Base-by-base conservation (phyloP, 768 basidiomycete species). In the Panaeolus papilionaceus region DNA sequence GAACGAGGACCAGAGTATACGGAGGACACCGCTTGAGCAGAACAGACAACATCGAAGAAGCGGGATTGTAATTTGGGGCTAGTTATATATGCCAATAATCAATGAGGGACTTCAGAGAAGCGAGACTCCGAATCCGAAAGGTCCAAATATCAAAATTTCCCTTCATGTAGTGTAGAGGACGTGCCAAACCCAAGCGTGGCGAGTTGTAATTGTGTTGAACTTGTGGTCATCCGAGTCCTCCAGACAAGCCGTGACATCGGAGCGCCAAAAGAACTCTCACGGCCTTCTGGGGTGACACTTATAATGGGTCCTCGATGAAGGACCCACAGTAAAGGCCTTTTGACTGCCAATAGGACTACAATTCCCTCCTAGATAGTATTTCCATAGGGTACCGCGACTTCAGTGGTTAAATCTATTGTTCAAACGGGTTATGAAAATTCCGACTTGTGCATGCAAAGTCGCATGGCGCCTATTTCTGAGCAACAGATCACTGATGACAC, bases 261-360 rank as follows among this genome's bases (percentile, higher is more conserved):
- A 58, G 54, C 54, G 54, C 54, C 54, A 58, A 58, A 58, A 28
- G 12, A 12, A 7, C 54, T 58, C 47, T 49, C 47, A 49, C 47
- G 47, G 20, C 6, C 47, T 49, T 8, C 20, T 49, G 47, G 20
- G 47, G 47, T 49, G 47, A 49, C 47, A 23, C 47, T 20, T 49
- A 23, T 49, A 49, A 20, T 49, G 23, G 6, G 47, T 26, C 47
- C 47, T 26, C 8, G n/a, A 49, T 49, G n/a, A 20, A 49, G 47
- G n/a, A 49, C 47, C 47, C 47, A 49, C 47, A 49, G 47, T 20
- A 49, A 49, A 49, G 3, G 23, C 47, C 47, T 49, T 33, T 33
- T 33, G 16, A 26, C 6, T 49, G 20, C 7, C 20, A 23, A 49
- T 42, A 42, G 40, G 3, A 10, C 40, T 33, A 33, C 33, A 33